A percentile compares a stretch with the other conserved stretches of the same genome.
These are phyloP conservation scores for Ceratobasidium sp. DNA, from an alignment of 1,284 basidiomycete genomes.

Conservation along the genomic window DNA sequence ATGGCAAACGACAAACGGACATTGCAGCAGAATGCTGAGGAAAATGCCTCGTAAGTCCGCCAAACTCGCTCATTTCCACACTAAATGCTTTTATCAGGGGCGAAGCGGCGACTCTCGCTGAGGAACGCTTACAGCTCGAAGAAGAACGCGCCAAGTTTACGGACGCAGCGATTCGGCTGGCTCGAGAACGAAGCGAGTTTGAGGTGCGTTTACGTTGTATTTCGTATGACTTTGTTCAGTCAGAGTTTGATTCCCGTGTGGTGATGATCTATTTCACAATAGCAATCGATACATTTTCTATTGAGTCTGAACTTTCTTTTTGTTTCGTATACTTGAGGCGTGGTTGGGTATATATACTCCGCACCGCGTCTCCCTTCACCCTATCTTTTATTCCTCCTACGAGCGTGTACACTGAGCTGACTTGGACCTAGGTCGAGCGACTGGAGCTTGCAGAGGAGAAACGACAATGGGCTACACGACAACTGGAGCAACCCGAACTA, in stretches of 20 bases:
- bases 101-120: constrained; percentile 49
- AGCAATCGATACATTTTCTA: no score
- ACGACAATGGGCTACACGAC: constrained; percentile 66
- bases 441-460: constrained; percentile 69
- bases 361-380: background rate
- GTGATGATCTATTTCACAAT: constrained; percentile 7
- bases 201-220: constrained; percentile 59
- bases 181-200: constrained; percentile 67
- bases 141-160: constrained; percentile 70
- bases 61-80: background rate
- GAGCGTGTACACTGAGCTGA: background rate
- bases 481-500: constrained; percentile 62
- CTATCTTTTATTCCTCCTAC: no score
- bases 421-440: constrained; percentile 60
- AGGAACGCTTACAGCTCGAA: constrained; percentile 61
- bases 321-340: background rate
- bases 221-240: background rate
- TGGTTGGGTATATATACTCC: background rate
- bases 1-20: constrained; percentile 24
- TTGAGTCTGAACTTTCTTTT: no score
- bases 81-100: constrained; percentile 46
- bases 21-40: constrained; percentile 13
- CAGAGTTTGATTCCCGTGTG: constrained; percentile 5
- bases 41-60: background rate
- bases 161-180: constrained; percentile 65